A percentile compares a stretch with the other conserved stretches of the same genome.
Evolutionary conservation across 345 rosid genomes (phyloP).

Genomic region (Lepidium aucheri): DNA sequence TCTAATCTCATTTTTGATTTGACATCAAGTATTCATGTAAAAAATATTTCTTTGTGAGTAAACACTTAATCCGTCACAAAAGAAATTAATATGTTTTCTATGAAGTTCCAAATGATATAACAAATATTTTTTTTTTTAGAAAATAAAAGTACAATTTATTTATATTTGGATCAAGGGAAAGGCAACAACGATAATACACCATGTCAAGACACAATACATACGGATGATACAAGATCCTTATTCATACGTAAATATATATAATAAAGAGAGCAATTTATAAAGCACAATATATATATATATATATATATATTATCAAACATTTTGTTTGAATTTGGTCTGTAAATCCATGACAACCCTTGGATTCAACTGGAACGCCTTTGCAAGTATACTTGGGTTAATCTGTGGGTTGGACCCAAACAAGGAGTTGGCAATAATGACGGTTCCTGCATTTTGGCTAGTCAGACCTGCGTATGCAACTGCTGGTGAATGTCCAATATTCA

Average conservation of each 20-base stretch:
- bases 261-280: not conserved
- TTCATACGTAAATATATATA: not conserved
- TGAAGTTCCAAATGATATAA: too few relatives aligned
- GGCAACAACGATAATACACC: too few relatives aligned
- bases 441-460: constrained; percentile 17
- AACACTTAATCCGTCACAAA: too few relatives aligned
- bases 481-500: not conserved
- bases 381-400: not conserved
- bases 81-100: too few relatives aligned
- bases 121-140: too few relatives aligned
- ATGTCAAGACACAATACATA: not conserved
- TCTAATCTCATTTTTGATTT: too few relatives aligned
- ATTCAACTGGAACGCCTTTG: constrained; percentile 12
- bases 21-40: too few relatives aligned
- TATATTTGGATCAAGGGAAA: too few relatives aligned
- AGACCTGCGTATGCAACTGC: constrained; percentile 8
- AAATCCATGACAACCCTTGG: not conserved
- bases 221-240: not conserved
- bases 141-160: too few relatives aligned
- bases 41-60: too few relatives aligned
- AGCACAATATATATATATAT: not conserved
- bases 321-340: not conserved
- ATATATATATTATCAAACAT: not conserved
- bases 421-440: constrained; percentile 3
- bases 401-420: constrained; percentile 14